Evolutionary conservation across 129 eudicot species (phyloP).

Genomic region (Heracleum sosnowskyi): DNA sequence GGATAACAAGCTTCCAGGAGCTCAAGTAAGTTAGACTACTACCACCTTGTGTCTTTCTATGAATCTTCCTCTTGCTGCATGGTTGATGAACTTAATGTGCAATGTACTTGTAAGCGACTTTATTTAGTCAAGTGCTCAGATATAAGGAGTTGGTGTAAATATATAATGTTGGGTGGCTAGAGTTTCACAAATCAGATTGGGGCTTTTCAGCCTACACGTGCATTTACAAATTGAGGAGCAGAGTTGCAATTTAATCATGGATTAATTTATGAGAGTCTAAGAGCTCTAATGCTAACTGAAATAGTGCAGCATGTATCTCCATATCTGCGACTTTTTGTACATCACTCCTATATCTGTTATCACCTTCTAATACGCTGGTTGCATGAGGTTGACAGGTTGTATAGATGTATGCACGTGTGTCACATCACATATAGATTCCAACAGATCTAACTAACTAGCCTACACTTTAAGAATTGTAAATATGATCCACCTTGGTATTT

Average conservation of each 20-base stretch:
- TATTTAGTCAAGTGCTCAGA: background rate
- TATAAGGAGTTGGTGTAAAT: background rate
- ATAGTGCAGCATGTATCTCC: background rate
- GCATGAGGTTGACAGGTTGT: background rate
- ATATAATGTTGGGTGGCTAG: background rate
- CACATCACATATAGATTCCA: background rate
- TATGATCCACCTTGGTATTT: background rate
- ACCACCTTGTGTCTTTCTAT: background rate
- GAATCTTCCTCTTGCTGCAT: background rate
- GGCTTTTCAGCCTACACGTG: background rate
- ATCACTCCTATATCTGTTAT: background rate
- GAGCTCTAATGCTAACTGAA: background rate
- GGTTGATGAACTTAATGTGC: background rate
- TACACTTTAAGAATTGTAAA: background rate
- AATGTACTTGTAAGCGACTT: background rate
- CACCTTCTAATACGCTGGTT: background rate
- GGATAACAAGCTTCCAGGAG: conserved; percentile 93
- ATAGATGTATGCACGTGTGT: background rate
- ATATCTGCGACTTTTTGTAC: background rate
- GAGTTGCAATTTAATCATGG: background rate
- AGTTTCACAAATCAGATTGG: background rate
- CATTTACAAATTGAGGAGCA: background rate
- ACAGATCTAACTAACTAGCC: background rate
- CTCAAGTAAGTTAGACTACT: conserved; percentile 53
- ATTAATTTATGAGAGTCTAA: background rate